phyloP scores from a whole-genome alignment of 2,329 filamentous ascomycete species.

The Aspergillus novofumigatus region DNA sequence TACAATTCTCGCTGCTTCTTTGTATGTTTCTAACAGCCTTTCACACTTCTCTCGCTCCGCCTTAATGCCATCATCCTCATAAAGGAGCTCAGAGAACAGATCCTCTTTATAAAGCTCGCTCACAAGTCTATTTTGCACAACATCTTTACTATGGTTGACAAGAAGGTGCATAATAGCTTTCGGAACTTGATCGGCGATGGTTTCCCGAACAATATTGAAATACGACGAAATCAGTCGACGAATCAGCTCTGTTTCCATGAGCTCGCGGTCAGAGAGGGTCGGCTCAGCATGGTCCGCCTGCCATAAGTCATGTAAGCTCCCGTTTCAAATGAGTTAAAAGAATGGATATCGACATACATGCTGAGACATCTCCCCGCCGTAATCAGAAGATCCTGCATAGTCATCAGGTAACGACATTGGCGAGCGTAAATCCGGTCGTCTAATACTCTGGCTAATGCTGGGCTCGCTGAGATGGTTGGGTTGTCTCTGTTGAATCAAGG shows the following conservation, averaged over 20 bases:
- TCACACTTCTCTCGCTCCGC: conserved; percentile 98
- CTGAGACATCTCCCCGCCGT: conserved; percentile 40
- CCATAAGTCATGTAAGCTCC: conserved; percentile 17
- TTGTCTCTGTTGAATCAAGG: conserved; percentile 54
- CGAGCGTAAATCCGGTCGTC: conserved; percentile 54
- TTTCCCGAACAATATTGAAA: conserved; percentile 98
- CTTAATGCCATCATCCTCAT: conserved; percentile 97
- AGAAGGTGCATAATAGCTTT: conserved; percentile 99
- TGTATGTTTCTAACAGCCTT: conserved; percentile 89
- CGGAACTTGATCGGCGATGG: conserved; percentile 96
- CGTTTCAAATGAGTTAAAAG: background rate
- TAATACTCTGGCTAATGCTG: conserved; percentile 77
- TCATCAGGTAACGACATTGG: conserved; percentile 45
- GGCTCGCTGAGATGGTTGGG: conserved; percentile 75
- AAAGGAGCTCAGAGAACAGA: conserved; percentile 86
- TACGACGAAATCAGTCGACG: conserved; percentile 94
- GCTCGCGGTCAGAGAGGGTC: conserved; percentile 89
- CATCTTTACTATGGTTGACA: conserved; percentile 97
- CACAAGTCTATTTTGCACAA: conserved; percentile 93
- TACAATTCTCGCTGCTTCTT: conserved; percentile 96
- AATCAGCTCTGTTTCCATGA: conserved; percentile 96
- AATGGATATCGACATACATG: conserved; percentile 42
- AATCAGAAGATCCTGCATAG: conserved; percentile 34
- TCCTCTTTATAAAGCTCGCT: conserved; percentile 92
- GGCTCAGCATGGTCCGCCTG: conserved; percentile 61